Evolutionary conservation across 352 stramenopile species (phyloP).

Genomic region (Phytophthora agathidicida): DNA sequence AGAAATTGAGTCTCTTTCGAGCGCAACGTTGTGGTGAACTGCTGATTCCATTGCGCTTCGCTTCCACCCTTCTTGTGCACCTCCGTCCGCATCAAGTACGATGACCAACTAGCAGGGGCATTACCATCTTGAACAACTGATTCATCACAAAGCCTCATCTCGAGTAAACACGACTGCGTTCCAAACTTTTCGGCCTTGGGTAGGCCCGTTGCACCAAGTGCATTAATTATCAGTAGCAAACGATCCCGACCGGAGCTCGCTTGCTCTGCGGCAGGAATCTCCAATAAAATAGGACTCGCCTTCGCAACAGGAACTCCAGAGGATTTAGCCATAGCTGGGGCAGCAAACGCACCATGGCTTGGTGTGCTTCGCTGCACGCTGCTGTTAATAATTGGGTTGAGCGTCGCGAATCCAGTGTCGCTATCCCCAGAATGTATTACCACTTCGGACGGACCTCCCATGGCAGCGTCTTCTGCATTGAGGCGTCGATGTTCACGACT

Average conservation of each 20-base stretch:
- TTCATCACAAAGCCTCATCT: conserved; percentile 52
- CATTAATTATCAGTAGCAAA: conserved; percentile 60
- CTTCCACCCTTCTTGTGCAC: conserved; percentile 84
- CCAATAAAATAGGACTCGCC: conserved; percentile 42
- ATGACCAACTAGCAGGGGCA: conserved; percentile 7
- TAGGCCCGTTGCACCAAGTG: conserved; percentile 60
- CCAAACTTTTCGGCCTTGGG: conserved; percentile 79
- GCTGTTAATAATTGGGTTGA: conserved; percentile 65
- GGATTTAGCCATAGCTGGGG: conserved; percentile 35
- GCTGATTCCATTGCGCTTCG: conserved; percentile 85
- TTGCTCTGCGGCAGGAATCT: conserved; percentile 46
- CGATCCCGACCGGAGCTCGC: conserved; percentile 15
- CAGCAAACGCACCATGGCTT: conserved; percentile 22
- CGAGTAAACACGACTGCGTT: conserved; percentile 73
- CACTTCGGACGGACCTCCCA: conserved; percentile 51
- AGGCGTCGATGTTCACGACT: conserved; percentile 8
- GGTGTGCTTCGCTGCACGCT: conserved; percentile 20
- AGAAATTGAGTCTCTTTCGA: conserved; percentile 64
- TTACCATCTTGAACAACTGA: conserved; percentile 12
- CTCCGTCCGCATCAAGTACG: conserved; percentile 53
- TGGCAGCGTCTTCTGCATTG: conserved; percentile 33
- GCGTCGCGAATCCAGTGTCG: conserved; percentile 65
- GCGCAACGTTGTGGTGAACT: conserved; percentile 61
- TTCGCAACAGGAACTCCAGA: conserved; percentile 18
- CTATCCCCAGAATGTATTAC: conserved; percentile 80